These are phyloP conservation scores for Kwoniella mangroviensis DNA, from an alignment of 768 basidiomycete species.

Conservation along the genomic window DNA sequence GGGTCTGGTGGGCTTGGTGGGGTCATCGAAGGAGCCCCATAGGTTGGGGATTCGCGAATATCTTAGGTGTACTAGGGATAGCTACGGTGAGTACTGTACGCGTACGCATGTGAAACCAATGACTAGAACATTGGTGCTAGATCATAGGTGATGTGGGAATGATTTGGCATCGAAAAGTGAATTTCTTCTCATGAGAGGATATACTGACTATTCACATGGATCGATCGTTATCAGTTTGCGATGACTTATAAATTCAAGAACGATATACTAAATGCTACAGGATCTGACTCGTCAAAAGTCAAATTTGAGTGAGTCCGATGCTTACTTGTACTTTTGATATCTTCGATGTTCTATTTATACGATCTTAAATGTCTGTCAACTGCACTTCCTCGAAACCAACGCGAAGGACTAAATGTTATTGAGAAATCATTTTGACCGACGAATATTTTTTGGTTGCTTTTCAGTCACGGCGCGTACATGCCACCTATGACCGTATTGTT, in stretches of 20 bases:
- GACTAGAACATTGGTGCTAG: no score
- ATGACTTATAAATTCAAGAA: conserved; percentile 28
- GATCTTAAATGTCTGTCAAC: no score
- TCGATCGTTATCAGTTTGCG: conserved; percentile 18
- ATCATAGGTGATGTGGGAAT: no score
- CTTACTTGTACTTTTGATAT: neutral
- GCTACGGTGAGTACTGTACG: conserved; percentile 35
- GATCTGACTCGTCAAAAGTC: neutral
- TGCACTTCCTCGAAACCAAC: no score
- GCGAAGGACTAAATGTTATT: no score
- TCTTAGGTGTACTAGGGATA: conserved; percentile 25
- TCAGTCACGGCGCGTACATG: conserved; percentile 35
- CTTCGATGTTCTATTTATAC: no score
- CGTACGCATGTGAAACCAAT: neutral
- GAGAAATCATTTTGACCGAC: no score
- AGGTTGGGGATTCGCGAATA: conserved; percentile 22
- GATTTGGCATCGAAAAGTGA: no score
- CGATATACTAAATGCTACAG: conserved; percentile 27
- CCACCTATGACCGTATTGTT: conserved; percentile 30
- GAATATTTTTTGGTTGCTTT: no score
- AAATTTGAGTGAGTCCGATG: neutral
- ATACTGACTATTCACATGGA: neutral
- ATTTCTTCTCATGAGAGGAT: no score
- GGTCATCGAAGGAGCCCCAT: conserved; percentile 43
- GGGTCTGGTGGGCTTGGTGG: conserved; percentile 52